Percentiles rank a stretch among this genome's conserved stretches.
These are phyloP conservation scores for Malus domestica DNA, from an alignment of 306 rosid genomes.

Conservation along the genomic window DNA sequence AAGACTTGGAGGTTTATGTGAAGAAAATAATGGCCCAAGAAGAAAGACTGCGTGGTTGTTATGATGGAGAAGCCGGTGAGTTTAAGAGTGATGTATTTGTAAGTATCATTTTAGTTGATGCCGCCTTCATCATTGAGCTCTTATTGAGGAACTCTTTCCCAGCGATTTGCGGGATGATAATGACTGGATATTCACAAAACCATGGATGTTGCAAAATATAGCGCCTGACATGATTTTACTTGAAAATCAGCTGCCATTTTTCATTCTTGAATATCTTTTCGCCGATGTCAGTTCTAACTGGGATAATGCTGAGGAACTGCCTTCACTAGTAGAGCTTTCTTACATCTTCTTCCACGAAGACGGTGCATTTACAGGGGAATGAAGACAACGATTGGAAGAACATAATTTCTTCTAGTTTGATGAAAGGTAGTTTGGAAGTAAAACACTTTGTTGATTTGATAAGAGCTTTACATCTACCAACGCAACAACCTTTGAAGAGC, in stretches of 20 bases:
- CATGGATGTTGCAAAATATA: constrained; percentile 21
- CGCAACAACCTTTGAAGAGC: not conserved
- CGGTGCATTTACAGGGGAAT: not conserved
- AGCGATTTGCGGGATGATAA: not conserved
- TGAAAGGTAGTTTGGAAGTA: not conserved
- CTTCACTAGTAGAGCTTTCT: constrained; percentile 15
- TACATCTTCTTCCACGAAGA: constrained; percentile 8
- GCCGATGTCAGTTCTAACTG: not conserved
- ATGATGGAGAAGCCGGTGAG: not conserved
- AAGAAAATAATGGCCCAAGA: not conserved
- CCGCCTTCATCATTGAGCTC: constrained; percentile 24
- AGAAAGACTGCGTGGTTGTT: not conserved
- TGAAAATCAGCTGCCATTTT: constrained; percentile 43
- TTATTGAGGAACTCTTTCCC: not conserved
- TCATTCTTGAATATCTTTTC: constrained; percentile 9
- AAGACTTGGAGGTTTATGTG: not conserved
- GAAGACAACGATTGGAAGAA: not conserved
- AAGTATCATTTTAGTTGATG: constrained; percentile 7
- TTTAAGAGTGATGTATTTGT: not conserved
- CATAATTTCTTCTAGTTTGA: not conserved
- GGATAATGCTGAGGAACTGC: not conserved
- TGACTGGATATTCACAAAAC: constrained; percentile 21
- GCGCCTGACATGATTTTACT: constrained; percentile 19
- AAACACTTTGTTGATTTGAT: constrained; percentile 37
- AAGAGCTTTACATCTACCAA: constrained; percentile 18